Evolutionary conservation across 2,329 filamentous ascomycete species (phyloP), one percentile per base, ranked within the genome.

Genomic region (Didymella exigua): DNA sequence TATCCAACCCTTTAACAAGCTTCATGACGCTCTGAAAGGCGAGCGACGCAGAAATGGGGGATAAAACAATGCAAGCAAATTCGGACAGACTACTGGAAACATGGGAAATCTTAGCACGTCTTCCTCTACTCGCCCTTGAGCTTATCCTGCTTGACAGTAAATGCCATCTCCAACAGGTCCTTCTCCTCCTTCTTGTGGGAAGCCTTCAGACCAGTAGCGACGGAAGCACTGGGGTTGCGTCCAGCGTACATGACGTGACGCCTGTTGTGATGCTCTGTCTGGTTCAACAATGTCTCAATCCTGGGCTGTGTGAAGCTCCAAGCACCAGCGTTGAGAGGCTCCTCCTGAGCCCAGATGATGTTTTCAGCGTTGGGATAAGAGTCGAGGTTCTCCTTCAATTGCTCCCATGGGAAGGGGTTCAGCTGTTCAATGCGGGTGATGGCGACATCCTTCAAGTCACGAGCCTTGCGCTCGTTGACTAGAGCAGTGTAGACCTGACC

Each of bases 181-280:
- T 90, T 84, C 84, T 98, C 95, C 82, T 99, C 95, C 84, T 93
- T 96, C 78, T 87, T 80, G 78, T 99, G 95, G 51, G 84, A 86
- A 38, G 83, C 80, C 87, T 99, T 99, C 73, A 95, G 80, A 77
- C 95, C 95, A 49, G 93, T 96, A 31, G 95, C 95, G 23, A 98
- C 93, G 61, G 89, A 93, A 14, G 95, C 93, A 72, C 91, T 96
- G 31, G 93, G 93, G 78, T 92, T 89, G 69, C 95, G 89, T 65
- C 95, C 95, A 56, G 95, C 95, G 77, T 98, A 99, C 86, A 97
- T 91, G 74, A 97, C 92, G 79, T 96, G 91, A 80, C 96, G 93
- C 74, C 90, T 87, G 79, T 96, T 88, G 81, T 98, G 93, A 79
- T 96, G 83, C 79, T 96, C 79, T 0, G 95, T 98, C 75, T 96